Percentiles rank a stretch among this genome's conserved stretches.
Evolutionary conservation across 2,329 filamentous ascomycete species (phyloP).

Genomic region (Metarhizium sp.): DNA sequence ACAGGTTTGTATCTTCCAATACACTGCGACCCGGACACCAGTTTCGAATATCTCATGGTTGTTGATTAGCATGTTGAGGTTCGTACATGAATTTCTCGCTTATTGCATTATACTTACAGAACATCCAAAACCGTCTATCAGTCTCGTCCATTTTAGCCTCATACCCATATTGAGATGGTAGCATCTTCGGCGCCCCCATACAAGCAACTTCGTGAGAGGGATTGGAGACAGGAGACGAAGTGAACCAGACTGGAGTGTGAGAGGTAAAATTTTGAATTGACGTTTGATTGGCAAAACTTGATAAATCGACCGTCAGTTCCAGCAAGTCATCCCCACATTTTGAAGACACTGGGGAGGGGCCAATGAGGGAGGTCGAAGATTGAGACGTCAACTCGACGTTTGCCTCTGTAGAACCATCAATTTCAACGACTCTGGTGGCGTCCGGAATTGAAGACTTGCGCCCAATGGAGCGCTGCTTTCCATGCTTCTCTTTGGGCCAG

Average conservation of each 20-base stretch:
- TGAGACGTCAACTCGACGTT: not conserved
- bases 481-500: conserved; percentile 17
- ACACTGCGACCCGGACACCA: conserved; percentile 32
- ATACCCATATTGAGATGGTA: conserved; percentile 21
- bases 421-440: conserved; percentile 2
- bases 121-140: conserved; percentile 23
- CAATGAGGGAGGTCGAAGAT: not conserved
- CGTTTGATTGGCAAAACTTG: not conserved
- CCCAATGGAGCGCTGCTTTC: not conserved
- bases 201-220: not conserved
- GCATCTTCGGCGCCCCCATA: conserved; percentile 6
- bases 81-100: not conserved
- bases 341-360: not conserved
- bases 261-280: too few relatives aligned
- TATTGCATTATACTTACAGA: conserved; percentile 19
- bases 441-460: not conserved
- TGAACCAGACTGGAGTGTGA: not conserved
- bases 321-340: not conserved
- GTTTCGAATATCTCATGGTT: conserved; percentile 23
- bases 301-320: not conserved
- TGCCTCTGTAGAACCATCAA: not conserved
- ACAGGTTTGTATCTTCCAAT: conserved; percentile 27
- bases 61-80: not conserved
- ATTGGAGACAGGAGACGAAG: not conserved
- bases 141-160: conserved; percentile 23